phyloP scores from a whole-genome alignment of 164 flowering plant genomes.

The Platanus orientalis region DNA sequence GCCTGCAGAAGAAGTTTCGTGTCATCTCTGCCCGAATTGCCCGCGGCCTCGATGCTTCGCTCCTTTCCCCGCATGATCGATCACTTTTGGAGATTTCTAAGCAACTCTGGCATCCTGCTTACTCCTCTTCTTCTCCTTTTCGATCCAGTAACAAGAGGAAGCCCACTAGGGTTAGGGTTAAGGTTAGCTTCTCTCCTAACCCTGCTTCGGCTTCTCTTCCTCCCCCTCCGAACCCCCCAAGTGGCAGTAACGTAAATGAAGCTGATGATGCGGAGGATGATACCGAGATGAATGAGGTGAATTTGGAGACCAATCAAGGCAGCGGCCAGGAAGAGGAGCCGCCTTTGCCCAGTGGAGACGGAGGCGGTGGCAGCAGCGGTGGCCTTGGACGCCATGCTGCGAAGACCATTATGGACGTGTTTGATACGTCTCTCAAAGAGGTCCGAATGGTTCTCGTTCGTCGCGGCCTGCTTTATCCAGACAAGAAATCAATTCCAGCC shows the following conservation, averaged over 20 bases:
- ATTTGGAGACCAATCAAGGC: constrained; percentile 16
- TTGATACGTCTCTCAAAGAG: constrained; percentile 21
- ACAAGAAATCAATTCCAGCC: background rate
- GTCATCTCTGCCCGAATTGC: constrained; percentile 37
- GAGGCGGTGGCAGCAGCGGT: background rate
- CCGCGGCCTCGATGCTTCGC: constrained; percentile 36
- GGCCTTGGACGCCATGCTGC: constrained; percentile 14
- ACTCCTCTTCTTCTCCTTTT: constrained; percentile 33
- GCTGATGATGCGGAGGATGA: constrained; percentile 4
- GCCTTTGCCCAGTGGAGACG: background rate
- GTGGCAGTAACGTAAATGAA: background rate
- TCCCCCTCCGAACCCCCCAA: background rate
- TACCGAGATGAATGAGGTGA: constrained; percentile 14
- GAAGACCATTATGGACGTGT: constrained; percentile 22
- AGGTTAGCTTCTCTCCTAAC: constrained; percentile 22
- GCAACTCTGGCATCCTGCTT: constrained; percentile 51
- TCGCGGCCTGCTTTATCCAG: constrained; percentile 12
- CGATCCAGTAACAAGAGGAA: constrained; percentile 6
- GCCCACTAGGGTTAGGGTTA: constrained; percentile 21
- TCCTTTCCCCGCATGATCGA: constrained; percentile 47
- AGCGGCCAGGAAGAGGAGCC: constrained; percentile 12
- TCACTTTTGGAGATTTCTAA: constrained; percentile 42
- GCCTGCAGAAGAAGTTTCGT: constrained; percentile 59
- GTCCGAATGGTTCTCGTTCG: constrained; percentile 11
- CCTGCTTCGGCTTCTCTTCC: background rate